Percentiles rank a stretch among this genome's conserved stretches.
phyloP scores from a whole-genome alignment of 1,284 basidiomycete genomes.

The Polyporus tsugae region DNA sequence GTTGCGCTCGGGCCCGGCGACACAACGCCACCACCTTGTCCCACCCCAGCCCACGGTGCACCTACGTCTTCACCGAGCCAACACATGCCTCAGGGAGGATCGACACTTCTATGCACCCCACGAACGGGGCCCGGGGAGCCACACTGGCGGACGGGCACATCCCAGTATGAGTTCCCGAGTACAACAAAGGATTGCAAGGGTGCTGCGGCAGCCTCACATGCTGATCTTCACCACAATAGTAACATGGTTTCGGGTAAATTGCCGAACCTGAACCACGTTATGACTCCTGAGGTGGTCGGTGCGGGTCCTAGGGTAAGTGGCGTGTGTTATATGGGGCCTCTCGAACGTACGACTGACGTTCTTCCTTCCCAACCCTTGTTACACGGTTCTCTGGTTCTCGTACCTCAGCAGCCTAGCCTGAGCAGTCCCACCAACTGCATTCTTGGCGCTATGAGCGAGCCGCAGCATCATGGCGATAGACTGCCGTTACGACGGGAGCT shows the following conservation, averaged over 20 bases:
- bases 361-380: neutral
- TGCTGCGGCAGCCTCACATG: constrained; percentile 21
- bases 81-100: constrained; percentile 11
- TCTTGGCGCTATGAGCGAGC: neutral
- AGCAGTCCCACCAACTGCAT: too few species aligned
- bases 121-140: constrained; percentile 10
- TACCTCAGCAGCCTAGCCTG: neutral
- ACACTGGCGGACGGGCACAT: constrained; percentile 9
- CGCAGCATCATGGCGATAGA: constrained; percentile 8
- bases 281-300: constrained; percentile 5
- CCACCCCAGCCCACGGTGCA: neutral
- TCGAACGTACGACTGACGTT: constrained; percentile 2
- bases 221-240: constrained; percentile 20
- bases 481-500: neutral
- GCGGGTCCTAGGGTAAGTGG: constrained; percentile 20
- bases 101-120: constrained; percentile 4
- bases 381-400: neutral
- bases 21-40: constrained; percentile 17
- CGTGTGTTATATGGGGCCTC: constrained; percentile 6
- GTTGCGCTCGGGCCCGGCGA: constrained; percentile 14
- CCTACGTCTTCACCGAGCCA: neutral
- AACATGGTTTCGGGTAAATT: constrained; percentile 1
- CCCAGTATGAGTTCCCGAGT: constrained; percentile 8
- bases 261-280: constrained; percentile 10
- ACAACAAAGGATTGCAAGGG: constrained; percentile 25